These are phyloP conservation scores for Porphyrellus cyaneotinctus DNA, from an alignment of 768 basidiomycete species.

Conservation along the genomic window DNA sequence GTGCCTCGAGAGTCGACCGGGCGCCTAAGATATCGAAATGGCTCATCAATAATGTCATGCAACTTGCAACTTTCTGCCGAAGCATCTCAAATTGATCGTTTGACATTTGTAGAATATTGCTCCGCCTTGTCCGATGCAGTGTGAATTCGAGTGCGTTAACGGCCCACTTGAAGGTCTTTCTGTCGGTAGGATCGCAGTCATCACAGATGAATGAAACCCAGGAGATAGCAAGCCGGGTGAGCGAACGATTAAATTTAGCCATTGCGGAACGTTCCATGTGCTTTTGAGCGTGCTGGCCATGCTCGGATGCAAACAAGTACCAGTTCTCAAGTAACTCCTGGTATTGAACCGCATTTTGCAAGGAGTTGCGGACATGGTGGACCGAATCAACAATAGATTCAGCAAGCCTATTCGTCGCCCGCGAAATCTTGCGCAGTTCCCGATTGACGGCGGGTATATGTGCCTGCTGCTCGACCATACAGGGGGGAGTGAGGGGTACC, in stretches of 20 bases:
- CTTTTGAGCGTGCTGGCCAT: conserved; percentile 85
- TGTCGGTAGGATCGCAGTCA: conserved; percentile 93
- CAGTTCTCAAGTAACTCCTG: conserved; percentile 92
- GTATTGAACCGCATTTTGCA: conserved; percentile 55
- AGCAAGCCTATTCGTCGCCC: conserved; percentile 83
- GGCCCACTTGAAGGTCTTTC: conserved; percentile 97
- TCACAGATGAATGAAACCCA: conserved; percentile 99
- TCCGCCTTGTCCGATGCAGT: conserved; percentile 79
- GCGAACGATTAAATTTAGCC: conserved; percentile 73
- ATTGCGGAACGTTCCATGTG: conserved; percentile 75
- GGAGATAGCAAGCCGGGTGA: conserved; percentile 89
- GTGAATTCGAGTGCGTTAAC: conserved; percentile 94
- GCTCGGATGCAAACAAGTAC: conserved; percentile 95
- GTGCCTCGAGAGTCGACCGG: conserved; percentile 79
- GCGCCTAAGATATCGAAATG: conserved; percentile 99
- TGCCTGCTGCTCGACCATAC: conserved; percentile 77
- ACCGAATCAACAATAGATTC: conserved; percentile 93
- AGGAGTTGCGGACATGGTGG: conserved; percentile 71
- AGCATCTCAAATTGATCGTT: conserved; percentile 88
- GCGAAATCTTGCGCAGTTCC: conserved; percentile 86
- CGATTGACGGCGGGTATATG: conserved; percentile 88
- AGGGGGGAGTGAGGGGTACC: conserved; percentile 39
- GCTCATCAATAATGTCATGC: conserved; percentile 93
- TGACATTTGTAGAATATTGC: conserved; percentile 84
- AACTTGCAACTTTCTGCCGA: conserved; percentile 87